Percentiles rank a stretch among this genome's conserved stretches.
Evolutionary conservation across 208 protist species (phyloP).

Genomic region (Leishmania arabica): DNA sequence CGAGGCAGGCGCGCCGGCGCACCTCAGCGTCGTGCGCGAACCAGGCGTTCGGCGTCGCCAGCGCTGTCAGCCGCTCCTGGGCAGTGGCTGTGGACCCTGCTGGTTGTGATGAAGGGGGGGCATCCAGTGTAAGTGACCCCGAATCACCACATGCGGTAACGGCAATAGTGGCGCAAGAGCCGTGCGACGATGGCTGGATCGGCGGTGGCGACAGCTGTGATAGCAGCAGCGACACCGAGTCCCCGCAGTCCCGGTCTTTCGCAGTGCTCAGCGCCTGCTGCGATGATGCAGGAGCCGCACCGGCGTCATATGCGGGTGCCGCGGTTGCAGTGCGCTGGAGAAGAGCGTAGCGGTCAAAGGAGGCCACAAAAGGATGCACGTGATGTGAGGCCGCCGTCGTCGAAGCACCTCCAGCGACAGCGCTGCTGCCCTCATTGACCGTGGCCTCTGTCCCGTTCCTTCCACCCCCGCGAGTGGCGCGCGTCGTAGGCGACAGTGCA

Average conservation of each 20-base stretch:
- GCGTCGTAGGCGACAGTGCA: neutral
- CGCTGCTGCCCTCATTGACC: neutral
- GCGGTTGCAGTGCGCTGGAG: conserved; percentile 5
- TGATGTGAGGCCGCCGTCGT: neutral
- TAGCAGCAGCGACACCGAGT: neutral
- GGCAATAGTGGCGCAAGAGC: neutral
- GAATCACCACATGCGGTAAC: neutral
- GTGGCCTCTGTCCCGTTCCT: neutral
- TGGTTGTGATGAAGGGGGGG: neutral
- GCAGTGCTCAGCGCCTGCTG: neutral
- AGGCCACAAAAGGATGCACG: conserved; percentile 23
- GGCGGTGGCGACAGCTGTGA: neutral
- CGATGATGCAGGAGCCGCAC: neutral
- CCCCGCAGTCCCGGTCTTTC: neutral
- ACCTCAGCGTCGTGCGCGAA: conserved; percentile 36
- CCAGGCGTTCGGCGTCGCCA: conserved; percentile 37
- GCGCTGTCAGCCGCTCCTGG: conserved; percentile 5
- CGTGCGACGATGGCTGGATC: neutral
- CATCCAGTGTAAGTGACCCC: neutral
- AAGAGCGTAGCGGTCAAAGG: conserved; percentile 33
- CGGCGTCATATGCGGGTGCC: neutral
- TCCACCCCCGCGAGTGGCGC: neutral
- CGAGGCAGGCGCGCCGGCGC: conserved; percentile 30
- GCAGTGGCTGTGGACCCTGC: neutral
- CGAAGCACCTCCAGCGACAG: neutral